These are phyloP conservation scores for Fragilaria crotonensis DNA, from an alignment of 108 stramenopile species.

Conservation along the genomic window DNA sequence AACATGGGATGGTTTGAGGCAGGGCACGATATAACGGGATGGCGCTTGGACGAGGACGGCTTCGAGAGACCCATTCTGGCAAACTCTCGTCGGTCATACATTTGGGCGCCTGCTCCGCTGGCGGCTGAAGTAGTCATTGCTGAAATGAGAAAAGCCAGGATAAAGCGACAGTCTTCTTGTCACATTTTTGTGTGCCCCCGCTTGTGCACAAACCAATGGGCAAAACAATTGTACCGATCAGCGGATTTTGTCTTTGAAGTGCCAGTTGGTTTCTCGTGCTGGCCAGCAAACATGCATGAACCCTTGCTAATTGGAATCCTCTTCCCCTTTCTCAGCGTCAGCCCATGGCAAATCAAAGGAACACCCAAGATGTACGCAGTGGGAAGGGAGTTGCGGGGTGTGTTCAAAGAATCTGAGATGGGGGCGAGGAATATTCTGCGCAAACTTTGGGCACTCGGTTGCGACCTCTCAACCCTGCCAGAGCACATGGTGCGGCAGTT, in stretches of 20 bases:
- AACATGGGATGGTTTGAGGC: too few species aligned
- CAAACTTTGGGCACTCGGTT: constrained; percentile 19
- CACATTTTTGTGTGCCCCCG: too few species aligned
- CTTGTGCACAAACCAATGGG: constrained; percentile 13
- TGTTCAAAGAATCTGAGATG: constrained; percentile 6
- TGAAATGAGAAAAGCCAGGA: constrained; percentile 20
- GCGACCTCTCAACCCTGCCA: constrained; percentile 10
- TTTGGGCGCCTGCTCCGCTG: constrained; percentile 24
- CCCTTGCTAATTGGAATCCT: constrained; percentile 19
- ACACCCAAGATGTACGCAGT: constrained; percentile 17
- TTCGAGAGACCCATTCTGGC: too few species aligned
- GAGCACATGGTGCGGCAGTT: too few species aligned
- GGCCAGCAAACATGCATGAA: constrained; percentile 28
- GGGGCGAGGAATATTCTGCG: too few species aligned
- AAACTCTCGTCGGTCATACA: too few species aligned
- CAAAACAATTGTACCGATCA: constrained; percentile 10
- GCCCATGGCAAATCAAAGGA: constrained; percentile 20
- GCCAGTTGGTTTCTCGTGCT: constrained; percentile 3
- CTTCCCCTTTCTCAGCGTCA: constrained; percentile 16
- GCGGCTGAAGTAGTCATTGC: constrained; percentile 18
- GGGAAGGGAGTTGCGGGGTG: constrained; percentile 9
- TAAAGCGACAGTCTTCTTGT: constrained; percentile 14
- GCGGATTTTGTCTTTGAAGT: constrained; percentile 14
- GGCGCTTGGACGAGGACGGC: too few species aligned
- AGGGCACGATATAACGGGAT: too few species aligned